These are phyloP conservation scores for Nicotiana tabacum DNA, from an alignment of 257 asterid species.

Conservation along the genomic window DNA sequence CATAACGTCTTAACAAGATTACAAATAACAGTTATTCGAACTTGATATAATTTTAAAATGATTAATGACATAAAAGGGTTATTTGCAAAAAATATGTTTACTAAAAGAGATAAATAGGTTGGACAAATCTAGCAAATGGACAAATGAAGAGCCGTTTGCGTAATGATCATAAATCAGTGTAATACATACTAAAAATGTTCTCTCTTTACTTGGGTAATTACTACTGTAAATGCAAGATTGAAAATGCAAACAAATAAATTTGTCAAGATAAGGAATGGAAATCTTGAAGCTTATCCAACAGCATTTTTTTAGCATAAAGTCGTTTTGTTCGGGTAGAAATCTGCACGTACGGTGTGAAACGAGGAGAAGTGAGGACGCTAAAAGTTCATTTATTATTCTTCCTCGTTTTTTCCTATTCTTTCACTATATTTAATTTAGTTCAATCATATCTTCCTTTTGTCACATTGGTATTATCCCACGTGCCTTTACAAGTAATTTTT, in stretches of 20 bases:
- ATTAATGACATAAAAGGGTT: background rate
- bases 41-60: background rate
- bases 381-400: background rate
- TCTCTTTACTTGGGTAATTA: background rate
- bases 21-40: background rate
- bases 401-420: background rate
- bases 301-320: background rate
- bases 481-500: background rate
- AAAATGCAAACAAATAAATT: slow-evolving; percentile 5
- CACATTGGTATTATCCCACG: background rate
- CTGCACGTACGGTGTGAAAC: background rate
- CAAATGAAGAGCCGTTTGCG: background rate
- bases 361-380: background rate
- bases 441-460: background rate
- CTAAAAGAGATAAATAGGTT: background rate
- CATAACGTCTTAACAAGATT: background rate
- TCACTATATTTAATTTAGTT: background rate
- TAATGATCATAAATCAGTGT: background rate
- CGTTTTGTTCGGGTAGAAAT: background rate
- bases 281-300: background rate
- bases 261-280: background rate
- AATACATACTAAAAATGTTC: background rate
- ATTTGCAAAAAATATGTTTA: background rate
- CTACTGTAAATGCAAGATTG: background rate
- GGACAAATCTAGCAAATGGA: slow-evolving; percentile 9